A percentile compares a stretch with the other conserved stretches of the same genome.
phyloP scores from a whole-genome alignment of 2,329 filamentous ascomycete species.

The Colletotrichum orchidophilum region DNA sequence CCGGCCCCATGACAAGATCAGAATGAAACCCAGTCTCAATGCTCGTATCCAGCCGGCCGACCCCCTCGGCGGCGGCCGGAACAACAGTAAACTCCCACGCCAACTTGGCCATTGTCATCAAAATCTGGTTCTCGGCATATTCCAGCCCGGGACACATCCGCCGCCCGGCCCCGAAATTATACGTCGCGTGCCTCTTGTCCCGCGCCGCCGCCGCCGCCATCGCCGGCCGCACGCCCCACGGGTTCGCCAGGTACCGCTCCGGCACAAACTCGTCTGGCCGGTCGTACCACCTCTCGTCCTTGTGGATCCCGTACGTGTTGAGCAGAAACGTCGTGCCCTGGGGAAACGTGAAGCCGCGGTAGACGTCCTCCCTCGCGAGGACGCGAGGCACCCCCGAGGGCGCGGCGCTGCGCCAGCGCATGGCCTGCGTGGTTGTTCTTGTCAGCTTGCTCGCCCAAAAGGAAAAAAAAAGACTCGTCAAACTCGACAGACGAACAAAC shows the following conservation, averaged over 20 bases:
- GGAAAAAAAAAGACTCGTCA: no score
- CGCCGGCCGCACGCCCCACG: slow-evolving; percentile 23
- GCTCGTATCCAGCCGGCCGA: slow-evolving; percentile 37
- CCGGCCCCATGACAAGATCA: slow-evolving; percentile 34
- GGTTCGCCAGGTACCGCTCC: slow-evolving; percentile 38
- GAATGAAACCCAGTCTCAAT: slow-evolving; percentile 39
- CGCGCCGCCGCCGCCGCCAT: background rate
- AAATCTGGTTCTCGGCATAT: slow-evolving; percentile 56
- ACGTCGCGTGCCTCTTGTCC: slow-evolving; percentile 40
- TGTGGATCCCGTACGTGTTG: slow-evolving; percentile 44
- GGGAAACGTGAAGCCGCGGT: slow-evolving; percentile 58
- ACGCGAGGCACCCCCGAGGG: slow-evolving; percentile 57
- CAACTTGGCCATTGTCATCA: slow-evolving; percentile 49
- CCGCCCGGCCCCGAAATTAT: slow-evolving; percentile 57
- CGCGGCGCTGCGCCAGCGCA: slow-evolving; percentile 51
- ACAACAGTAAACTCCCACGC: slow-evolving; percentile 59
- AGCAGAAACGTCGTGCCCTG: slow-evolving; percentile 53
- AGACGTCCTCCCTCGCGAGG: slow-evolving; percentile 56
- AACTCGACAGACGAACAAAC: fast-evolving
- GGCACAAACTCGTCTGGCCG: slow-evolving; percentile 41
- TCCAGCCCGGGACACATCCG: slow-evolving; percentile 59
- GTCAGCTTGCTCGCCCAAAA: background rate
- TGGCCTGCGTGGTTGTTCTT: slow-evolving; percentile 31
- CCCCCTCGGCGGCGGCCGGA: slow-evolving; percentile 17
- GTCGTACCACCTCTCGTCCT: slow-evolving; percentile 37